Evolutionary conservation across 2,329 filamentous ascomycete genomes (phyloP).

Genomic region (Colletotrichum phormii): DNA sequence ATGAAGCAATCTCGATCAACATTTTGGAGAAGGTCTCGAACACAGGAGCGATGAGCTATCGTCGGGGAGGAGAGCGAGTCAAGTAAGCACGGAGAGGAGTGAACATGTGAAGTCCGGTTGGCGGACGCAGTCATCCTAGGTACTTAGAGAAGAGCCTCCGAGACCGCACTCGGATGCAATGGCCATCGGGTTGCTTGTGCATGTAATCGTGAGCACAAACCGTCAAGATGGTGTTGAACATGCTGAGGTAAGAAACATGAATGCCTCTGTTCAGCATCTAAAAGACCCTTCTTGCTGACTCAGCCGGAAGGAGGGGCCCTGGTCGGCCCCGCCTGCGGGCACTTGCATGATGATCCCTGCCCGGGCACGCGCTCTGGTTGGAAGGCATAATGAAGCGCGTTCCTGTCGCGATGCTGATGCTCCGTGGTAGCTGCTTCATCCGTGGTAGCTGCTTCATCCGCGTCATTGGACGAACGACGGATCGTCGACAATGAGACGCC

Average conservation of each 20-base stretch:
- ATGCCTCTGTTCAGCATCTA: not conserved
- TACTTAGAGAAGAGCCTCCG: not conserved
- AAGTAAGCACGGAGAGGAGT: not conserved
- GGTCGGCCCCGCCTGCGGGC: not conserved
- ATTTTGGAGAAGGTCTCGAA: not conserved
- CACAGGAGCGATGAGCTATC: not conserved
- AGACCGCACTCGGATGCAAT: slow-evolving; percentile 4
- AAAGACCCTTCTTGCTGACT: not conserved
- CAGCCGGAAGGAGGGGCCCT: not conserved
- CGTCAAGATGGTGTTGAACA: not conserved
- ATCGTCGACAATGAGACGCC: not conserved
- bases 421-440: not conserved
- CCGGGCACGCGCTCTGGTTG: not conserved
- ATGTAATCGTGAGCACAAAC: not conserved
- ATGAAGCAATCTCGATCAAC: not conserved
- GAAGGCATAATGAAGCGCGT: not conserved
- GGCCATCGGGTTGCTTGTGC: slow-evolving; percentile 18
- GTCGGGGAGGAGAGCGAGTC: not conserved
- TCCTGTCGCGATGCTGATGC: not conserved
- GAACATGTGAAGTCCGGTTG: not conserved
- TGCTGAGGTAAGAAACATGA: not conserved
- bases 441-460: not conserved
- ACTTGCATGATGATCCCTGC: not conserved
- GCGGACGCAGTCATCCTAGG: not conserved
- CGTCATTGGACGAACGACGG: not conserved